Base-by-base conservation (phyloP, 371 early-diverging fungal species). In the Massospora cicadina region DNA sequence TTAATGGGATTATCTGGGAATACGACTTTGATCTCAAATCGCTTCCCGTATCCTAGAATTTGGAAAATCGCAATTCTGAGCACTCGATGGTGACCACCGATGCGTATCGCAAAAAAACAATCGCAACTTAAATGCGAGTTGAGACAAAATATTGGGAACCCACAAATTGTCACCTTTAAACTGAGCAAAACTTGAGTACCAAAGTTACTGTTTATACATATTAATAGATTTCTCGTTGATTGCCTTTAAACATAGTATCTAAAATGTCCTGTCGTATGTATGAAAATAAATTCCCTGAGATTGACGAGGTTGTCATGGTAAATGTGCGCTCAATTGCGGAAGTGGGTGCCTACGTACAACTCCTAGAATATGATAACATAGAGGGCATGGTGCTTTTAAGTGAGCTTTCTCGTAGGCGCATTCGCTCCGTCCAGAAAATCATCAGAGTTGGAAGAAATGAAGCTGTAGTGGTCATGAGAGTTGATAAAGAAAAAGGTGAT, bases 281-380 rank as follows among this genome's bases (percentile, higher is more conserved):
- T 81, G 92, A 91, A 75, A 84, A 89, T 70, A 81, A 84, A 71
- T 98, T 86, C 79, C 99, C 99, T 55, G 89, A 95, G 75, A 92
- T 93, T 64, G 98, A 98, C 66, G 93, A 97, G 69, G 83, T 97
- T 64, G 99, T 99, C 66, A 94, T 99, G 88, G 99, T 95, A 69
- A 97, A 90, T 72, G 96, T 98, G 66, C 86, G 89, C 64, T 90
- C 93, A 72, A 94, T 99, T 73, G 92, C 91, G 58, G 97, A 97
- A 70, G 90, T 98, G 83, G 99, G 99, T 55, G 97, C 98, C 61
- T 94, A 96, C 74, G 94, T 98, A 55, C 85, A 90, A 71, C 82
- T 99, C 65, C 83, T 86, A 33, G 91, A 91, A 75, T 91, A 97
- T 74, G 88, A 88, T 69, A 86, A 89, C 72, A 88, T 90, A 69